Conservation (phyloP, 73 alveolate species). For the Blepharisma stoltei region DNA sequence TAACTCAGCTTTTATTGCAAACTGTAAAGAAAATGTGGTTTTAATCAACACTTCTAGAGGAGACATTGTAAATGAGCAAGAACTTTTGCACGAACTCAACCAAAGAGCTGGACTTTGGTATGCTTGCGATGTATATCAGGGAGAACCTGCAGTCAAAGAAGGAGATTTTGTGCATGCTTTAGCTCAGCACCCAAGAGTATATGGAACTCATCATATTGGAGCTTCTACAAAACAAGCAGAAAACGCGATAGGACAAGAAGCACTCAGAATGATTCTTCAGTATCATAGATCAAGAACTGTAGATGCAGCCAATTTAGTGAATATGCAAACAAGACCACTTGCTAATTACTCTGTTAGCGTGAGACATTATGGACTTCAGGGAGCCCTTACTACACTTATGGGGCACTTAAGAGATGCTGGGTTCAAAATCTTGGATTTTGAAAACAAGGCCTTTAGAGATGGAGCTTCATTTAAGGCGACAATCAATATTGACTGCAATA, state of each 20-base stretch:
- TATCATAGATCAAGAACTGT: constrained; percentile 38
- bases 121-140: constrained; percentile 58
- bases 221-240: constrained; percentile 73
- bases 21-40: constrained; percentile 74
- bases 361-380: constrained; percentile 42
- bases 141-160: constrained; percentile 66
- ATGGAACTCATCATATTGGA: constrained; percentile 68
- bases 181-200: constrained; percentile 59
- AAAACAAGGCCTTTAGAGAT: constrained; percentile 22
- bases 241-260: constrained; percentile 62
- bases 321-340: constrained; percentile 35
- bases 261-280: constrained; percentile 54
- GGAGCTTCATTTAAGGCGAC: constrained; percentile 31
- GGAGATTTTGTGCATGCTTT: constrained; percentile 59
- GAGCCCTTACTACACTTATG: constrained; percentile 47
- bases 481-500: constrained; percentile 6
- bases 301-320: constrained; percentile 61
- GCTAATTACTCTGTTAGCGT: constrained; percentile 34
- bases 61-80: constrained; percentile 65
- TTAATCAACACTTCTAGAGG: constrained; percentile 81
- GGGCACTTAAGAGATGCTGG: background rate
- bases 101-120: constrained; percentile 49
- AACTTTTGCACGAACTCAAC: constrained; percentile 52
- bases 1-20: constrained; percentile 57
- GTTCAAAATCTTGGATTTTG: constrained; percentile 17